Evolutionary conservation across 352 stramenopile species (phyloP), one percentile per base, ranked within the genome.

Genomic region (Globisporangium polare): DNA sequence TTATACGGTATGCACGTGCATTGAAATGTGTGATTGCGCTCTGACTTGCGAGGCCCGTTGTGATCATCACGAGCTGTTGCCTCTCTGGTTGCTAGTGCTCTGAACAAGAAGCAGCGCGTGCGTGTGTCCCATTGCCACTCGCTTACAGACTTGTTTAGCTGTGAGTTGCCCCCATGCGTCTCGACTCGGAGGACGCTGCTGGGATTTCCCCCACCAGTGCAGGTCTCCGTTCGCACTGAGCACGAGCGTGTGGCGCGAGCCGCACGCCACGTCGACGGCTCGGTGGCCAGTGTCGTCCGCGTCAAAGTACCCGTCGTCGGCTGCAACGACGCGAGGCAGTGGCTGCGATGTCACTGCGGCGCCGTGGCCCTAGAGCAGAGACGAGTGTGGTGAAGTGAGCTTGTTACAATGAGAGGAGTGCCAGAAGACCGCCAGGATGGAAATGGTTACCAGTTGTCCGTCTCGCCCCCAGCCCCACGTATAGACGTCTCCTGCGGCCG

Each of bases 401-500:
- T n/a, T n/a, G n/a, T n/a, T n/a, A n/a, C n/a, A n/a, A n/a, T n/a
- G n/a, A n/a, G n/a, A n/a, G n/a, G n/a, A n/a, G n/a, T n/a, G n/a
- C n/a, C n/a, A n/a, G n/a, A n/a, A n/a, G n/a, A n/a, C n/a, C n/a
- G n/a, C n/a, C n/a, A n/a, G n/a, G n/a, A n/a, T n/a, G n/a, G n/a
- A n/a, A n/a, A n/a, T n/a, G n/a, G n/a, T n/a, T n/a, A 92, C 85
- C 72, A 94, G 43, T 68, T 94, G 85, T 0, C 76, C 75, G 66
- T 92, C 72, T 37, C 65, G 74, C 26, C 82, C 78, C 85, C 85
- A 94, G 20, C 85, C 85, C 79, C 81, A 94, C 27, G 81, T 88
- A 64, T 92, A 94, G 29, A 92, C 47, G 55, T 94, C 83, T 1
- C 83, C 79, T 6, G 76, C 74, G 3, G 71, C 68, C 7, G 83